Base-by-base conservation (phyloP, 1,284 basidiomycete genomes). In the Malassezia restricta region DNA sequence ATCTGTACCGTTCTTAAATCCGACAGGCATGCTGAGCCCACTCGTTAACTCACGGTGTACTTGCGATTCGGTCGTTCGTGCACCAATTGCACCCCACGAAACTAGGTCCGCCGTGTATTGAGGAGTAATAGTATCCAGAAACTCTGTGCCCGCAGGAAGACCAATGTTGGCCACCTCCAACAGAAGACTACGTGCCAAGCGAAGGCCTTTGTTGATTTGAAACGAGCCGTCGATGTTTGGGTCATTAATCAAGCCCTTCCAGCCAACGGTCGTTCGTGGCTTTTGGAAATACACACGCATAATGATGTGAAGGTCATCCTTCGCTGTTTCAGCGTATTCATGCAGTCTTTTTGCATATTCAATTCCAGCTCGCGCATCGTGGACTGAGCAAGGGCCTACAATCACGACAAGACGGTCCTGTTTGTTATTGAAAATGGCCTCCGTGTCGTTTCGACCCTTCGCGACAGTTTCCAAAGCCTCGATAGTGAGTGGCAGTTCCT, bases 221-320 rank as follows among this genome's bases (percentile, higher is more conserved):
- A 86, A 91, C 68, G 65, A 65, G 47, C 74, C 80, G 73, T 90
- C 87, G 75, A 91, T 81, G 56, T 85, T 82, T 5, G 87, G 87
- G 70, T 89, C 76, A 73, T 96, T 98, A 77, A 98, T 96, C 59
- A 98, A 81, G 46, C 92, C 92, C 75, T 96, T 96, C 92, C 92
- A 96, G 15, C 91, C 91, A 48, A 96, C 85, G 0, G 92, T 96
- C 9, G 92, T 96, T 40, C 92, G 60, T 8, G 72, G 72, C 54
- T 74, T 72, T 39, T 72, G 69, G 50, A 71, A 69, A 60, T 71
- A 71, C 38, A 71, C 66, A 7, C 66, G 61, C 91, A 96, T 96
- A 65, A 96, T 79, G 70, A 98, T 95, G 75, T 86, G 81, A 35
- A 98, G 80, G 68, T 96, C 92, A 9, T 86, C 83, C 71, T 82